These are phyloP conservation scores for Xylaria venustula DNA, from an alignment of 495 filamentous ascomycete genomes.

Conservation along the genomic window DNA sequence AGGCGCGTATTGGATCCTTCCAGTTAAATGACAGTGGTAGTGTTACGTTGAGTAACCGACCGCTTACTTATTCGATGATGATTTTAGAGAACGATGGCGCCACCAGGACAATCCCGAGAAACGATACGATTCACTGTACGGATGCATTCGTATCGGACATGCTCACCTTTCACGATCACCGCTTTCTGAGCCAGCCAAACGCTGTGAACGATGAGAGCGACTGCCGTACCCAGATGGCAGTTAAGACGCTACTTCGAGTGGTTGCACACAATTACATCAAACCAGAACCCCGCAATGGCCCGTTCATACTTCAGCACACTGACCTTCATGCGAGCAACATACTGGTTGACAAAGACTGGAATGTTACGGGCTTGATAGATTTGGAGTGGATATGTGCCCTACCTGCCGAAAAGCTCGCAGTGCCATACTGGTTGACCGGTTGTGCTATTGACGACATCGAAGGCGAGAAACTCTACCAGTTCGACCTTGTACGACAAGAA, in stretches of 20 bases:
- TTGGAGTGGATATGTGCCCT: slow-evolving; percentile 29
- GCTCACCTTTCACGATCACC: slow-evolving; percentile 29
- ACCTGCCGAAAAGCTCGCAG: slow-evolving; percentile 24
- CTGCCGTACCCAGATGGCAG: slow-evolving; percentile 28
- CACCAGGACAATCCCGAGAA: slow-evolving; percentile 25
- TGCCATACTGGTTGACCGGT: slow-evolving; percentile 36
- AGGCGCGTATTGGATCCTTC: slow-evolving; percentile 39
- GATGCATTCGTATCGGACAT: slow-evolving; percentile 31
- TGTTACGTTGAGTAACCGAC: slow-evolving; percentile 33
- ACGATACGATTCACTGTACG: slow-evolving; percentile 24
- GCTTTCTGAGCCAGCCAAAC: slow-evolving; percentile 32
- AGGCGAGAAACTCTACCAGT: slow-evolving; percentile 8
- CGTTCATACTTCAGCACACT: slow-evolving; percentile 23
- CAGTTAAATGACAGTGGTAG: slow-evolving; percentile 28
- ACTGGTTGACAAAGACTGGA: slow-evolving; percentile 36
- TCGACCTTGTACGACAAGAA: slow-evolving; percentile 9
- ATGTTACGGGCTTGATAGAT: slow-evolving; percentile 26
- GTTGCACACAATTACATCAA: slow-evolving; percentile 25
- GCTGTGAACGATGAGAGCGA: slow-evolving; percentile 23
- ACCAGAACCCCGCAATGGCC: slow-evolving; percentile 18
- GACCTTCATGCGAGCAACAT: slow-evolving; percentile 33
- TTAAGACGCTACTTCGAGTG: slow-evolving; percentile 25
- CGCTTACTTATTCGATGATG: slow-evolving; percentile 25
- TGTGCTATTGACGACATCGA: slow-evolving; percentile 20
- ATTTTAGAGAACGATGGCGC: slow-evolving; percentile 36